These are phyloP conservation scores for Claviceps sp. DNA, from an alignment of 2,329 filamentous ascomycete genomes.

Conservation along the genomic window DNA sequence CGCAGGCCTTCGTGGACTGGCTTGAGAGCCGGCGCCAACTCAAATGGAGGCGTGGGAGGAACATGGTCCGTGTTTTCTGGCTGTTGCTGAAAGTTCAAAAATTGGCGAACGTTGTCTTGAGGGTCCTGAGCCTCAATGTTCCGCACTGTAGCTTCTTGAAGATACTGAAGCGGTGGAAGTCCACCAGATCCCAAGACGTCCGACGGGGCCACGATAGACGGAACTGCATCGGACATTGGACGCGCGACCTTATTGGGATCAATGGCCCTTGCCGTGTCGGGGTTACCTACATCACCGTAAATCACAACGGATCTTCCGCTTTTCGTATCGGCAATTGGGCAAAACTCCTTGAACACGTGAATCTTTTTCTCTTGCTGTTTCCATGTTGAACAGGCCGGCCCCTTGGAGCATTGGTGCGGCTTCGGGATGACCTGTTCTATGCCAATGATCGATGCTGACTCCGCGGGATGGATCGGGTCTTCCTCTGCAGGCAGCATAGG, in stretches of 20 bases:
- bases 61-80: slow-evolving; percentile 36
- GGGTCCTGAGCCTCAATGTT: slow-evolving; percentile 62
- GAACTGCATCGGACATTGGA: slow-evolving; percentile 60
- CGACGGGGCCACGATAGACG: slow-evolving; percentile 81
- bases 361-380: slow-evolving; percentile 68
- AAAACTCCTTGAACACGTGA: slow-evolving; percentile 59
- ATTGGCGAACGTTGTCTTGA: slow-evolving; percentile 86
- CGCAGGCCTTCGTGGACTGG: slow-evolving; percentile 42
- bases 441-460: slow-evolving; percentile 81
- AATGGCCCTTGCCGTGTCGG: slow-evolving; percentile 45
- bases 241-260: slow-evolving; percentile 44
- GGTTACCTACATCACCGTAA: slow-evolving; percentile 66
- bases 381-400: slow-evolving; percentile 74
- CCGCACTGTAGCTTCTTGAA: slow-evolving; percentile 62
- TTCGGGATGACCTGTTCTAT: slow-evolving; percentile 83
- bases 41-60: slow-evolving; percentile 57
- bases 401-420: slow-evolving; percentile 72
- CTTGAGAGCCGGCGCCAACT: slow-evolving; percentile 39
- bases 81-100: slow-evolving; percentile 68
- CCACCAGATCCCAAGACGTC: slow-evolving; percentile 66
- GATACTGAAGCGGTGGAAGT: slow-evolving; percentile 49
- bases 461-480: slow-evolving; percentile 61
- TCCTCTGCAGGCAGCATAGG: slow-evolving; percentile 33
- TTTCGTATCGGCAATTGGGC: slow-evolving; percentile 47
- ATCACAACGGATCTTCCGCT: slow-evolving; percentile 59